These are phyloP conservation scores for Solanum hybrid DNA, from an alignment of 305 asterid species.

Conservation along the genomic window DNA sequence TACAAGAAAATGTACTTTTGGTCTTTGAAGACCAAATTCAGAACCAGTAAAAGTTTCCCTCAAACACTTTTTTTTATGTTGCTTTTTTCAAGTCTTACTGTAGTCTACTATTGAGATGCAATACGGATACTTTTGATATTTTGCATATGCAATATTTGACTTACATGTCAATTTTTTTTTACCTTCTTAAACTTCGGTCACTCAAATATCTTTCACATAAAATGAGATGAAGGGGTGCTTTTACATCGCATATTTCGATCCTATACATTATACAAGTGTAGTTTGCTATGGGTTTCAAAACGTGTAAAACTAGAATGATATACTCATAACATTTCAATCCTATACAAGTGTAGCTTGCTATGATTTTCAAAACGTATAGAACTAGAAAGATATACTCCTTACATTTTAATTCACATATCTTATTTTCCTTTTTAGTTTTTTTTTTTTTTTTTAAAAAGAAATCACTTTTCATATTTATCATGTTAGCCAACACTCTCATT, in stretches of 20 bases:
- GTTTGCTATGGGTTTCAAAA: neutral
- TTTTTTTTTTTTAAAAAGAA: neutral
- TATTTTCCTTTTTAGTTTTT: neutral
- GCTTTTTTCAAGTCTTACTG: neutral
- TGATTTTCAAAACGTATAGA: neutral
- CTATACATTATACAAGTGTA: neutral
- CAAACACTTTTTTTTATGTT: neutral
- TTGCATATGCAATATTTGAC: neutral
- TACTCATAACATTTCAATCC: neutral
- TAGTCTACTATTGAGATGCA: neutral
- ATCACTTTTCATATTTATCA: neutral
- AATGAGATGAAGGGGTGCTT: neutral
- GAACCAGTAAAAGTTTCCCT: neutral
- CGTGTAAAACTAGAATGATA: neutral
- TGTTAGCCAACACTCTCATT: neutral
- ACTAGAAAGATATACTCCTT: neutral
- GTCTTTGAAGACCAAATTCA: neutral
- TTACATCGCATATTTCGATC: neutral
- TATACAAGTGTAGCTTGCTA: neutral
- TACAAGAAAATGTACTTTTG: neutral
- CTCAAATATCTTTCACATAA: neutral
- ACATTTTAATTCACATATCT: neutral
- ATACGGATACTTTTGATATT: neutral
- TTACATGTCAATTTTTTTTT: neutral
- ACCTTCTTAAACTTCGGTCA: neutral